phyloP scores from a whole-genome alignment of 2,329 filamentous ascomycete genomes.

The Clathrospora elynae region DNA sequence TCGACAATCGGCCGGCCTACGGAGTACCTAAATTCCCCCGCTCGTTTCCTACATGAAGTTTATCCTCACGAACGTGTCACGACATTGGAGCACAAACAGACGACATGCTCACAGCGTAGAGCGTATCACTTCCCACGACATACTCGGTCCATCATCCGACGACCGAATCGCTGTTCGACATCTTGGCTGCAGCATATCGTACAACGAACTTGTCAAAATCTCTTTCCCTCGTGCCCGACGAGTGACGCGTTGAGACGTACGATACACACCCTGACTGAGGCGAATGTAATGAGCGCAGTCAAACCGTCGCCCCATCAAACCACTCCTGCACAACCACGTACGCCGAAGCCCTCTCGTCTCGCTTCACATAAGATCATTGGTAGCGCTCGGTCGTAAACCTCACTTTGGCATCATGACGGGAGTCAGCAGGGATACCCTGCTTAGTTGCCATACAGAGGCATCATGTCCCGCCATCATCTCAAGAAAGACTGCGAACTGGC shows the following conservation, averaged over 20 bases:
- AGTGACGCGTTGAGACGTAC: slow-evolving; percentile 10
- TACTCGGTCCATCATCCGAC: slow-evolving; percentile 7
- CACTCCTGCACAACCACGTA: slow-evolving; percentile 7
- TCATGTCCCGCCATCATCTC: slow-evolving; percentile 8
- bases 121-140: slow-evolving; percentile 4
- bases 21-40: not conserved
- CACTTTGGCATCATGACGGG: not conserved
- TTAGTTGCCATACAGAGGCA: slow-evolving; percentile 10
- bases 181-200: slow-evolving; percentile 16
- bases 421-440: slow-evolving; percentile 9
- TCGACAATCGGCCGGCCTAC: not conserved
- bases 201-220: slow-evolving; percentile 36
- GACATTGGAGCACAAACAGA: slow-evolving; percentile 5
- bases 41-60: not conserved
- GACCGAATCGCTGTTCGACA: not conserved
- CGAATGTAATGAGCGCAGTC: slow-evolving; percentile 5
- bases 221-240: slow-evolving; percentile 14
- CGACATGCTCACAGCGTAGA: slow-evolving; percentile 2
- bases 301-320: slow-evolving; percentile 1
- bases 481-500: slow-evolving; percentile 15
- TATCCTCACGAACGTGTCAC: slow-evolving; percentile 5
- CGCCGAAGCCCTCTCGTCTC: slow-evolving; percentile 1
- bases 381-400: not conserved
- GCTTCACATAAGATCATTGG: slow-evolving; percentile 2
- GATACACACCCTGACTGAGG: slow-evolving; percentile 4